phyloP scores from a whole-genome alignment of 1,139 yeast genomes.

The Saccharomyces hybrid region DNA sequence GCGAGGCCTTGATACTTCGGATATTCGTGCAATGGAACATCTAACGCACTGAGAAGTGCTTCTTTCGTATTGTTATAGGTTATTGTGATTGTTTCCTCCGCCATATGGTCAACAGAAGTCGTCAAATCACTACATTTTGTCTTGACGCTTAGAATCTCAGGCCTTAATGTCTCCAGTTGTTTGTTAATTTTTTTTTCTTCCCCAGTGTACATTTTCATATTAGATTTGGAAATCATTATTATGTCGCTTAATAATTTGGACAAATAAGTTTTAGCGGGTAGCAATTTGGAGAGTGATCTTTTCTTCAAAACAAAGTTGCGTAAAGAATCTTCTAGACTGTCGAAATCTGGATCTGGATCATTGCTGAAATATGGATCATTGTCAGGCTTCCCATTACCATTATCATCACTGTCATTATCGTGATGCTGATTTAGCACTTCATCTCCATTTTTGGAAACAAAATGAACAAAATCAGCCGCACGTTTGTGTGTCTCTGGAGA shows the following conservation, averaged over 20 bases:
- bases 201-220: conserved; percentile 46
- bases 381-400: conserved; percentile 35
- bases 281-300: conserved; percentile 76
- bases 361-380: conserved; percentile 24
- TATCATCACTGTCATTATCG: conserved; percentile 35
- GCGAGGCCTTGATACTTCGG: conserved; percentile 57
- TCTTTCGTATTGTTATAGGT: conserved; percentile 56
- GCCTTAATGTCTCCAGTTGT: conserved; percentile 52
- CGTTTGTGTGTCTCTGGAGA: conserved; percentile 91
- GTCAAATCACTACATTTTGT: conserved; percentile 47
- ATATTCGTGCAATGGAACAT: conserved; percentile 50
- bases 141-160: conserved; percentile 52
- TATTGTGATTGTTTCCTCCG: conserved; percentile 53
- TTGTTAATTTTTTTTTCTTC: conserved; percentile 41
- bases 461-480: conserved; percentile 87
- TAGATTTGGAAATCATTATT: conserved; percentile 49
- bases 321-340: conserved; percentile 73
- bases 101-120: conserved; percentile 52
- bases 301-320: conserved; percentile 84
- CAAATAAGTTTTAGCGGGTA: conserved; percentile 87
- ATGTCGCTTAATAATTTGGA: conserved; percentile 63
- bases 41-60: conserved; percentile 48
- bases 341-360: conserved; percentile 55
- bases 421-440: conserved; percentile 34
- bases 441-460: conserved; percentile 60